Percentiles rank a stretch among this genome's conserved stretches.
These are phyloP conservation scores for Tarenaya hassleriana DNA, from an alignment of 345 rosid species.

Conservation along the genomic window DNA sequence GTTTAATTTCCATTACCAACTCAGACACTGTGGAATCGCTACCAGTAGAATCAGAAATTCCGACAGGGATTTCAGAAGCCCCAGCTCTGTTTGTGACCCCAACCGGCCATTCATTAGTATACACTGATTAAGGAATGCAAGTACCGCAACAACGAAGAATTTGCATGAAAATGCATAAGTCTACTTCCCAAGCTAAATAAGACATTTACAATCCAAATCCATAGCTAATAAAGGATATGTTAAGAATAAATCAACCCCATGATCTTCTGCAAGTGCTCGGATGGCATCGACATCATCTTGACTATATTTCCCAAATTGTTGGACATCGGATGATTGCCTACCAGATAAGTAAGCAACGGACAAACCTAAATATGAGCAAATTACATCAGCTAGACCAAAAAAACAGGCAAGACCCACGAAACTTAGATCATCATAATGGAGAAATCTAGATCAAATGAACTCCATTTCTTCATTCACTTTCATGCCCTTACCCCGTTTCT, in stretches of 20 bases:
- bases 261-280: conserved; percentile 89
- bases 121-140: conserved; percentile 43
- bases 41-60: conserved; percentile 46
- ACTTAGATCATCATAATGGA: not conserved
- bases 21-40: conserved; percentile 55
- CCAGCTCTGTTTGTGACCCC: conserved; percentile 57
- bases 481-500: too few species aligned
- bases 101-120: conserved; percentile 93
- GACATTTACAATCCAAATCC: not conserved
- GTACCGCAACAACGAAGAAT: not conserved
- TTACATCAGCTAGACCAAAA: conserved; percentile 18
- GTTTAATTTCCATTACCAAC: conserved; percentile 78
- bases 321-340: conserved; percentile 45
- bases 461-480: not conserved
- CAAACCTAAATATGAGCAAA: conserved; percentile 49
- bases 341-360: conserved; percentile 81
- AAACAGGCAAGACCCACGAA: not conserved
- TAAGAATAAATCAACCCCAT: conserved; percentile 74
- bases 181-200: not conserved
- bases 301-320: conserved; percentile 63
- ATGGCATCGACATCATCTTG: conserved; percentile 83
- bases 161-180: not conserved
- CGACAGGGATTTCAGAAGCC: conserved; percentile 44
- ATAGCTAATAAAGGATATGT: conserved; percentile 62
- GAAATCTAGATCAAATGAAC: not conserved